phyloP scores from a whole-genome alignment of 1,139 yeast species.

The Diutina ranongensis region DNA sequence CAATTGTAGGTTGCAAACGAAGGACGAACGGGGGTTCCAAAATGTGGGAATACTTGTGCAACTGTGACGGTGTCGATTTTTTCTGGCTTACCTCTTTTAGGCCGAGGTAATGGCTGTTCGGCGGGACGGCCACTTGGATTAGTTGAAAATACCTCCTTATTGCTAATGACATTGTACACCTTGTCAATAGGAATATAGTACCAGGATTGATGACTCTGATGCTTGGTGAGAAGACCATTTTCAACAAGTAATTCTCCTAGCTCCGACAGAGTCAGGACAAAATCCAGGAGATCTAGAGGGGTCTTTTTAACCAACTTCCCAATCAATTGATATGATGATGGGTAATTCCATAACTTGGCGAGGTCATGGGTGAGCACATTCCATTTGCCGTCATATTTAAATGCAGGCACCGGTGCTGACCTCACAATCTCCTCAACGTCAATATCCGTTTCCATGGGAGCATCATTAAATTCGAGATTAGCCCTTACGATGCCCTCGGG shows the following conservation, averaged over 20 bases:
- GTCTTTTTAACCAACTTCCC: conserved; percentile 17
- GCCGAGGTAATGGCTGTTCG: neutral
- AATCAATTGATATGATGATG: conserved; percentile 33
- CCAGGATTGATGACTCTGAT: conserved; percentile 14
- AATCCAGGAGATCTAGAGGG: conserved; percentile 13
- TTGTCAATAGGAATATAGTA: conserved; percentile 18
- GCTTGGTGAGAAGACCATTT: conserved; percentile 13
- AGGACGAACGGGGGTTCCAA: neutral
- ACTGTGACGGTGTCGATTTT: neutral
- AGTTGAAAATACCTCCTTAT: conserved; percentile 7
- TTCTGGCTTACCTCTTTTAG: neutral
- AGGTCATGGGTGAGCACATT: conserved; percentile 23
- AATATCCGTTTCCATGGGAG: neutral
- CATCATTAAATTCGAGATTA: neutral
- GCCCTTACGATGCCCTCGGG: neutral
- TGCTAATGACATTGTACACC: conserved; percentile 13
- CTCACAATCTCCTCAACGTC: neutral
- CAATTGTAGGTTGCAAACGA: conserved; percentile 3
- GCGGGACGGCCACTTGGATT: neutral
- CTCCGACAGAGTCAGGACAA: conserved; percentile 14
- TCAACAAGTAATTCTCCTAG: conserved; percentile 17
- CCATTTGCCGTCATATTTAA: conserved; percentile 8
- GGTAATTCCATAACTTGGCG: conserved; percentile 27
- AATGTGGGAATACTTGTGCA: neutral
- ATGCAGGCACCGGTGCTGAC: conserved; percentile 7